Evolutionary conservation across 805 yeast genomes (phyloP).

Genomic region (Pichia rugopelliculosa): DNA sequence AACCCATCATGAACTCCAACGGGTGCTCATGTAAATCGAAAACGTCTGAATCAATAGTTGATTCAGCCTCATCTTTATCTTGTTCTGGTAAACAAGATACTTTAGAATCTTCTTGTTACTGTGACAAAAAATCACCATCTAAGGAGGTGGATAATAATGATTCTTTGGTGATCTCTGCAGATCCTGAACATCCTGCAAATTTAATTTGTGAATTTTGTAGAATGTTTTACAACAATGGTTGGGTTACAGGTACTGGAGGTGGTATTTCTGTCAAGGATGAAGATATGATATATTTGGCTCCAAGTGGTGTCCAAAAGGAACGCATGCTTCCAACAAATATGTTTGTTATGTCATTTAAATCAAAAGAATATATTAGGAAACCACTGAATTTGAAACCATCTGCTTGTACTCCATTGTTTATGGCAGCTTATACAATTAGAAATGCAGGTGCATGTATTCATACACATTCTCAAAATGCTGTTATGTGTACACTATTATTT

Average conservation of each 20-base stretch:
- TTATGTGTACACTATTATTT: slow-evolving; percentile 65
- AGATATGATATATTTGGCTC: slow-evolving; percentile 66
- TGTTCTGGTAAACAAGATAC: background rate
- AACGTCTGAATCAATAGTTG: background rate
- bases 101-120: background rate
- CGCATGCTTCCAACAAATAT: slow-evolving; percentile 73
- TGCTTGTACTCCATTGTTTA: slow-evolving; percentile 86
- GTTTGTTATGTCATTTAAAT: slow-evolving; percentile 61
- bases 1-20: too few relatives aligned
- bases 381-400: slow-evolving; percentile 76
- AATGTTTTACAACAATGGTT: slow-evolving; percentile 67
- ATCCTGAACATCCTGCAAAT: slow-evolving; percentile 63
- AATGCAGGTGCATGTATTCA: slow-evolving; percentile 90
- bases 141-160: background rate
- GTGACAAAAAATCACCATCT: background rate
- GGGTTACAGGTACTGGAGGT: slow-evolving; percentile 97
- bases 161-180: slow-evolving; percentile 11
- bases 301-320: slow-evolving; percentile 96
- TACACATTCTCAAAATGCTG: slow-evolving; percentile 88
- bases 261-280: slow-evolving; percentile 72
- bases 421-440: slow-evolving; percentile 57
- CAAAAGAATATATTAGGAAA: slow-evolving; percentile 44
- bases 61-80: background rate
- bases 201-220: slow-evolving; percentile 76
- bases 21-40: background rate